Evolutionary conservation across 2,329 filamentous ascomycete genomes (phyloP), one percentile per base, ranked within the genome.

Genomic region (Claviceps sp.): DNA sequence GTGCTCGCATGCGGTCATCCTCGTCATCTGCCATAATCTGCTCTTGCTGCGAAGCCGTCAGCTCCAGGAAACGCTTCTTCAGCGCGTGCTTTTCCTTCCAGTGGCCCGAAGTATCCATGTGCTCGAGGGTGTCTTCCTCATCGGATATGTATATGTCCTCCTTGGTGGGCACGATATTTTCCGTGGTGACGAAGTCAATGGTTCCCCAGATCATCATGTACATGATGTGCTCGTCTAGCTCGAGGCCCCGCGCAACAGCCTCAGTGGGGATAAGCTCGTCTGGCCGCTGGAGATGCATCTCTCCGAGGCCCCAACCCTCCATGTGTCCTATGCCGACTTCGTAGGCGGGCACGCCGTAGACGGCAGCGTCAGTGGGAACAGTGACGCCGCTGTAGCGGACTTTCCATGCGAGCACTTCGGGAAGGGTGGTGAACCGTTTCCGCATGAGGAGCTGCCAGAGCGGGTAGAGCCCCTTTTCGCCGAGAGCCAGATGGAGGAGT

Each of bases 171-270:
- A 73, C 70, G 5, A 78, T 59, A 61, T 81, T 75, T 56, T 69
- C 62, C 48, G 77, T 73, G 1, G 72, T 78, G 4, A 62, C 48
- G 50, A 70, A 73, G 63, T 85, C 73, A 30, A 83, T 67, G 60
- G 76, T 76, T 1, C 85, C 85, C 71, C 78, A 87, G 16, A 78
- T 55, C 57, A 82, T 70, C 73, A 86, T 82, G 53, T 74, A 68
- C 14, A 74, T 58, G 47, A 82, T 69, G 58, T 77, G 71, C 13
- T 69, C 55, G 51, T 81, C 70, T n/a, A 87, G 62, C 22, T 72
- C 56, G 38, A 86, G 61, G 0, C 70, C 62, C 16, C 84, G 68
- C 16, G 72, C 66, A 0, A 75, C 63, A 0, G 74, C 68, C 60
- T 89, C 84, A 13, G 70, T 60, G 43, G 78, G 65, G 22, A 87